phyloP scores from a whole-genome alignment of 2,329 filamentous ascomycete species.

The Alternaria viburni region DNA sequence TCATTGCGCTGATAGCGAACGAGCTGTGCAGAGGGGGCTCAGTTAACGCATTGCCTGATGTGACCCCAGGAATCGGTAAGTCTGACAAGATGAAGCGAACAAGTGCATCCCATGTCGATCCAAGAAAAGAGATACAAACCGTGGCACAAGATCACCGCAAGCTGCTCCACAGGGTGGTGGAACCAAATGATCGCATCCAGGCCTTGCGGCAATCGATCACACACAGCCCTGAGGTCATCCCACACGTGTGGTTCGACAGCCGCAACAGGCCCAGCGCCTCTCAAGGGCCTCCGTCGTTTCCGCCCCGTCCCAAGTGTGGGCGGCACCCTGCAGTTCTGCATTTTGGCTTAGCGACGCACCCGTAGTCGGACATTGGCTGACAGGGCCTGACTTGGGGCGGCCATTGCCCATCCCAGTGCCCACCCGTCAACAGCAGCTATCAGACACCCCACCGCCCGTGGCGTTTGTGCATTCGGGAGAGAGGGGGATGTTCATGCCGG shows the following conservation, averaged over 20 bases:
- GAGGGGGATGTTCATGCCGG: conserved; percentile 12
- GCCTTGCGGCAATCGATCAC: background rate
- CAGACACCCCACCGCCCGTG: conserved; percentile 37
- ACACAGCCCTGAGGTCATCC: conserved; percentile 23
- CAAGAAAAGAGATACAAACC: background rate
- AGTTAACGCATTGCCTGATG: background rate
- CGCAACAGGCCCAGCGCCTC: conserved; percentile 16
- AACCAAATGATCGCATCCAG: background rate
- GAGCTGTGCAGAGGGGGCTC: conserved; percentile 1
- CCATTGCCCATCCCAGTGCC: conserved; percentile 7
- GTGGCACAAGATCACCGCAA: background rate
- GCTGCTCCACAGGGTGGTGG: background rate
- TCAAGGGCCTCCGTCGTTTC: conserved; percentile 2
- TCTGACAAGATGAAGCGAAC: background rate
- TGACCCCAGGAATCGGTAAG: background rate
- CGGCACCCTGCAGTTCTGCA: conserved; percentile 23
- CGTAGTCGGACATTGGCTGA: conserved; percentile 33
- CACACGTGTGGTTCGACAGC: conserved; percentile 36
- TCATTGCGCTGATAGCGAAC: conserved; percentile 18
- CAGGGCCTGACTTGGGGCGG: background rate
- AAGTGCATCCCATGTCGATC: background rate
- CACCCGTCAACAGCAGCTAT: conserved; percentile 21
- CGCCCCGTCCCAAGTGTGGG: conserved; percentile 11
- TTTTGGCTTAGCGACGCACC: conserved; percentile 23
- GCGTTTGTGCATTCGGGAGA: conserved; percentile 18